These are phyloP conservation scores for Ceriops decandra DNA, from an alignment of 345 rosid species.

Conservation along the genomic window DNA sequence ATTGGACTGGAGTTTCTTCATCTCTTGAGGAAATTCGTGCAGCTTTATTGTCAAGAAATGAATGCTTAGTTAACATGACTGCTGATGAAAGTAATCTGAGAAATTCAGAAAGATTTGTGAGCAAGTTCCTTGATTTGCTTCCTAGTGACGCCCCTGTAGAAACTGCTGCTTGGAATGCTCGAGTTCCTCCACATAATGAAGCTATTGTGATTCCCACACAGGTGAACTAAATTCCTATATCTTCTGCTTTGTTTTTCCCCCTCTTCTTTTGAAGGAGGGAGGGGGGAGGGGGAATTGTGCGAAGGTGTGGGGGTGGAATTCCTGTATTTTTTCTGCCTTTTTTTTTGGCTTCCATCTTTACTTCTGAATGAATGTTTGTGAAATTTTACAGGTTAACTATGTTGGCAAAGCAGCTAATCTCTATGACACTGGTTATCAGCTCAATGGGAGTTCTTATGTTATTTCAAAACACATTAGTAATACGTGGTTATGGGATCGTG, in stretches of 20 bases:
- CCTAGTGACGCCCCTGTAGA: constrained; percentile 52
- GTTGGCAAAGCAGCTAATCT: constrained; percentile 92
- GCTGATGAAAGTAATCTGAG: constrained; percentile 73
- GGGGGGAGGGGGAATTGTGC: no score
- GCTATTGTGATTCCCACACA: constrained; percentile 93
- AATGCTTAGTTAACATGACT: constrained; percentile 84
- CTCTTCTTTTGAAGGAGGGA: no score
- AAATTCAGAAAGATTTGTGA: constrained; percentile 51
- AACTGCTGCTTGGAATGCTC: constrained; percentile 52
- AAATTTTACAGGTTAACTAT: constrained; percentile 72
- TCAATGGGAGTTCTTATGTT: constrained; percentile 85
- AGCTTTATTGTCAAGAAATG: constrained; percentile 67
- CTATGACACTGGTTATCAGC: constrained; percentile 71
- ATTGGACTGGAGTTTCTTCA: constrained; percentile 82
- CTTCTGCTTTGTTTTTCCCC: constrained; percentile 1
- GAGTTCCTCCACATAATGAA: constrained; percentile 65
- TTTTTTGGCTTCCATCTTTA: no score
- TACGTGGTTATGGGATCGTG: constrained; percentile 98
- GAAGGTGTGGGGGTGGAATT: no score
- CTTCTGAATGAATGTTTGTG: neutral
- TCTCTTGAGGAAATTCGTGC: constrained; percentile 84
- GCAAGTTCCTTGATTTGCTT: constrained; percentile 82
- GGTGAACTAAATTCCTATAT: constrained; percentile 33
- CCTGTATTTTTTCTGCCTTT: no score
- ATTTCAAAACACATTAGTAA: constrained; percentile 82